Conservation (phyloP, 768 basidiomycete genomes). For the Suillus luteus region DNA sequence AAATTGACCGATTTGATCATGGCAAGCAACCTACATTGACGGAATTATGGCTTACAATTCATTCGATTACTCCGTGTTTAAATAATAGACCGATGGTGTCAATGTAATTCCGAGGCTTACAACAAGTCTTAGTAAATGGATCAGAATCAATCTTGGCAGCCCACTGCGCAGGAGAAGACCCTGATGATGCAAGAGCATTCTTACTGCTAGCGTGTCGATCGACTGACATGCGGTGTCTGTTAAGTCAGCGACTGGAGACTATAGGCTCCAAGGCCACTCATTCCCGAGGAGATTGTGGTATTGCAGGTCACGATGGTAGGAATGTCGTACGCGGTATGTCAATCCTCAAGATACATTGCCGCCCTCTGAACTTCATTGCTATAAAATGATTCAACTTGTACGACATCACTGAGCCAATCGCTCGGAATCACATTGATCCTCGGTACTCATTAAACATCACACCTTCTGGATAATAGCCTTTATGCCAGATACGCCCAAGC, state of each 20-base stretch:
- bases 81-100: neutral
- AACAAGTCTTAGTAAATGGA: neutral
- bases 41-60: neutral
- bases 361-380: neutral
- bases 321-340: slow-evolving; percentile 4
- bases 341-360: slow-evolving; percentile 1
- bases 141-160: neutral
- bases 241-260: neutral
- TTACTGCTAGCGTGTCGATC: neutral
- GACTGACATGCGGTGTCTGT: neutral
- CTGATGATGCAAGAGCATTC: neutral
- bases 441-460: neutral
- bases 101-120: neutral
- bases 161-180: neutral
- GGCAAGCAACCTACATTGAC: neutral
- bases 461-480: neutral
- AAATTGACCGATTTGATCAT: neutral
- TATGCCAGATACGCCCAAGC: neutral
- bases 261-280: neutral
- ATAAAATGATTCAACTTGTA: neutral
- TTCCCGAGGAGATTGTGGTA: slow-evolving; percentile 5
- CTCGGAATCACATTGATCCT: neutral
- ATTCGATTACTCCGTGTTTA: neutral
- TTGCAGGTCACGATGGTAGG: neutral
- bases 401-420: slow-evolving; percentile 1